Evolutionary conservation across 345 rosid genomes (phyloP).

Genomic region (Conringia planisiliqua): DNA sequence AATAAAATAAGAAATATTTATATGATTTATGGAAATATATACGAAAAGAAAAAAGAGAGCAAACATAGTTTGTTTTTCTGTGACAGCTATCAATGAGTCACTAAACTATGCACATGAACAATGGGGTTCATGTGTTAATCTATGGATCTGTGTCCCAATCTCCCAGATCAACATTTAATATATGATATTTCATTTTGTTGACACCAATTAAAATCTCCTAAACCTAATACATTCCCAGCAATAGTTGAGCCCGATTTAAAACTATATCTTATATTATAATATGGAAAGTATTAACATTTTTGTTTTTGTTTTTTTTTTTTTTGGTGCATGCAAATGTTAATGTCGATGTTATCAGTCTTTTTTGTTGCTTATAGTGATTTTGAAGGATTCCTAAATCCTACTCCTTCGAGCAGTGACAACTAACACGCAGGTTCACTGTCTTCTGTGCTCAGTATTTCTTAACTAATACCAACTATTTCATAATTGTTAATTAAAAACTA

Average conservation of each 20-base stretch:
- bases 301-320: not conserved
- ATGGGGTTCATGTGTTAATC: slow-evolving; percentile 35
- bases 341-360: not conserved
- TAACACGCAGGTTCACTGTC: slow-evolving; percentile 8
- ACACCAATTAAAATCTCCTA: not conserved
- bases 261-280: not conserved
- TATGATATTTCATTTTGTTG: not conserved
- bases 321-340: not conserved
- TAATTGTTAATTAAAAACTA: not conserved
- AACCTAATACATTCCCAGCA: not conserved
- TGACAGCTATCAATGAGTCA: slow-evolving; percentile 37
- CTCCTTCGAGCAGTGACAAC: slow-evolving; percentile 6
- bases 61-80: slow-evolving; percentile 17
- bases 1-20: not conserved
- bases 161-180: slow-evolving; percentile 1
- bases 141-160: slow-evolving; percentile 26
- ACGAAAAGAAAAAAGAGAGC: slow-evolving; percentile 19
- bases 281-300: not conserved
- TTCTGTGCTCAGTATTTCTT: not conserved
- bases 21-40: slow-evolving; percentile 15
- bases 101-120: slow-evolving; percentile 33
- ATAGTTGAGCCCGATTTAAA: not conserved
- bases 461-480: not conserved
- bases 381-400: not conserved
- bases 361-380: not conserved